Evolutionary conservation across 768 basidiomycete species (phyloP), one percentile per base, ranked within the genome.

Genomic region (Suillus bovinus): DNA sequence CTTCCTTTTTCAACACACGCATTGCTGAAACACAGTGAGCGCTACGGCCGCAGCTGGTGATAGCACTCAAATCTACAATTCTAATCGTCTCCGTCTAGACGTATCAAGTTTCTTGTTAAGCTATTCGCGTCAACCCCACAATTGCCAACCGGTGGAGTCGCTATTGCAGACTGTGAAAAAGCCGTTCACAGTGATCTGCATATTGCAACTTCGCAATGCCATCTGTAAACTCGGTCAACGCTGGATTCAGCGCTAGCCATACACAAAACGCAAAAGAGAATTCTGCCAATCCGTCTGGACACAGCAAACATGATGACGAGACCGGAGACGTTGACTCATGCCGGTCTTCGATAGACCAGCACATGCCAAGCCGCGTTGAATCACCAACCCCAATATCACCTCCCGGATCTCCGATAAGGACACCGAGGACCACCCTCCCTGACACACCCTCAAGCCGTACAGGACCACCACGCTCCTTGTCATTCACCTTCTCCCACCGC

Each of bases 401-500:
- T 49, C 31, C 44, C 63, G 65, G 58, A 11, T 59, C 62, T 16
- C 58, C 64, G 1, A 38, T 33, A 11, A 42, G 34, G 22, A 58
- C 60, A 31, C 59, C 65, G 41, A 22, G 59, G 5, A 13, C 60
- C 17, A 42, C 66, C 24, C 50, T 66, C 2, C 73, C 65, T 38
- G 66, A 72, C 55, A 86, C 87, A 0, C 90, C 90, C 29, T 84
- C 88, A 7, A 77, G 78, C 55, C 80, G 90, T 58, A 91, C 89
- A 5, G 90, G 90, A 14, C 88, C 89, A 36, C 90, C 90, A 5
- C 82, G 90, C 44, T 89, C 90, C 0, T 77, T 91, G 31, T 89
- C 88, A 3, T 88, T 84, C 69, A 82, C 82, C 33, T 87, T 87
- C 67, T 80, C 85, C 9, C 74, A 82, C 36, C 78, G 71, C 22